Evolutionary conservation across 1,139 yeast genomes (phyloP), one percentile per base, ranked within the genome.

Genomic region (Pichia sp.): DNA sequence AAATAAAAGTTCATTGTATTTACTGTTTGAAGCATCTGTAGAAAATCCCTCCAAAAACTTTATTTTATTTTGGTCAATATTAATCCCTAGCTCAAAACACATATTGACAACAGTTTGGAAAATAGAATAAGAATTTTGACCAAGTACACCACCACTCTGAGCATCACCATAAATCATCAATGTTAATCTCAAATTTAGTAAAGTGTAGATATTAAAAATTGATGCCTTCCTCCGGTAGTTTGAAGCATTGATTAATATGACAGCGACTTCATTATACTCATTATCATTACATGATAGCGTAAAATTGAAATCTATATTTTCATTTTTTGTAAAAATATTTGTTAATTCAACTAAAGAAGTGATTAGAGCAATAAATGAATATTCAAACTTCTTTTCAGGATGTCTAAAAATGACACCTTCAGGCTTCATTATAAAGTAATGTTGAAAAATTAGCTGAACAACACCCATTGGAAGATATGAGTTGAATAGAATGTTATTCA

Each of bases 401-500:
- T 38, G 36, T 4, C 15, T 40, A 24, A 53, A 53, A 7, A 20
- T 13, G 27, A 44, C 23, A 6, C 50, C 46, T 7, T 43, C 26
- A 7, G 43, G 46, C 26, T 38, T 27, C 30, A 45, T 32, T 6
- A 13, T 15, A 27, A 53, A 53, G 39, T 52, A 53, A 29, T 43
- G 40, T n/a, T 49, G 47, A 23, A 52, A 52, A n/a, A 52, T 45
- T 11, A 41, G 24, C 2, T 43, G 47, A 7, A 53, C 34, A 15
- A 45, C 44, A 4, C 47, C 51, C 49, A 53, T 50, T n/a, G 59
- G 60, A 9, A 61, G 42, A n/a, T 50, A 46, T 1, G 50, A 50
- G 39, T 54, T 43, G 29, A 55, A 56, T 20, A 61, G 43, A 2
- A 57, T 22, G 3, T 30, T 23, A 42, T 56, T 60, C 23, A 62